These are phyloP conservation scores for Chaetoceros muelleri DNA, from an alignment of 108 stramenopile species.

Conservation along the genomic window DNA sequence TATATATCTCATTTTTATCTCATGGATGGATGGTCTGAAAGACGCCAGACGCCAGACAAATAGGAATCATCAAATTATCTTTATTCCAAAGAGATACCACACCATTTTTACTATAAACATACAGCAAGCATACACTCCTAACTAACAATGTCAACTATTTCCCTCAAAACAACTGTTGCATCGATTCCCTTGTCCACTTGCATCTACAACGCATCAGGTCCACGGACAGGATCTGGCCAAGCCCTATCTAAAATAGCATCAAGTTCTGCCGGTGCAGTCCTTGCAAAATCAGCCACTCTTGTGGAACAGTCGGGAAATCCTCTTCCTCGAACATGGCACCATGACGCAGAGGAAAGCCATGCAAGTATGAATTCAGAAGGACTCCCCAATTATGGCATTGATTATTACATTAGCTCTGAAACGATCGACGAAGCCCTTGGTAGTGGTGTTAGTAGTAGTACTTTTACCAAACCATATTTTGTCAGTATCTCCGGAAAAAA, in stretches of 20 bases:
- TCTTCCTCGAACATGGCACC: slow-evolving; percentile 53
- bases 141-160: neutral
- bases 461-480: slow-evolving; percentile 71
- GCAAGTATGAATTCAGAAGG: slow-evolving; percentile 86
- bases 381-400: slow-evolving; percentile 85
- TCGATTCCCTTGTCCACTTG: slow-evolving; percentile 55
- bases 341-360: slow-evolving; percentile 12
- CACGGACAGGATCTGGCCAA: slow-evolving; percentile 67
- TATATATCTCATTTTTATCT: too few relatives aligned
- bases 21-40: too few relatives aligned
- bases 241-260: slow-evolving; percentile 82
- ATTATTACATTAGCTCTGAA: slow-evolving; percentile 65
- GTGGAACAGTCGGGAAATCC: slow-evolving; percentile 68
- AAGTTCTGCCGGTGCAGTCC: slow-evolving; percentile 44
- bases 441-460: slow-evolving; percentile 6
- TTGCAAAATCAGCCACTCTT: slow-evolving; percentile 80
- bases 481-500: slow-evolving; percentile 78
- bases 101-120: too few relatives aligned
- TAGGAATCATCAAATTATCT: too few relatives aligned
- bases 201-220: slow-evolving; percentile 90
- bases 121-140: too few relatives aligned
- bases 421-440: slow-evolving; percentile 65
- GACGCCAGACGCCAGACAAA: too few relatives aligned
- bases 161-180: slow-evolving; percentile 42
- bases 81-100: too few relatives aligned